Evolutionary conservation across 805 yeast species (phyloP).

Genomic region (Yamadazyma olivae): DNA sequence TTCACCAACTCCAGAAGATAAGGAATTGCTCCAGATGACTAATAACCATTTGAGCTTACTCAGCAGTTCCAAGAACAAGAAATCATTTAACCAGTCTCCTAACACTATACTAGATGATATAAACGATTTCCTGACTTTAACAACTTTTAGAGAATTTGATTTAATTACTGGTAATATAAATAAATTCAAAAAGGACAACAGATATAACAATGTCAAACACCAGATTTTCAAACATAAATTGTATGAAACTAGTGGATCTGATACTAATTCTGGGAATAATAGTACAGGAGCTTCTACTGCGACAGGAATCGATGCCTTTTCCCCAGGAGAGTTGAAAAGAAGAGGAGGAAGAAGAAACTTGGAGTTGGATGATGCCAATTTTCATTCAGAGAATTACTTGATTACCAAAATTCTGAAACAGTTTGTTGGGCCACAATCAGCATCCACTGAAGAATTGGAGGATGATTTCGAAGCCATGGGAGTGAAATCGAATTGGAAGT

Average conservation of each 20-base stretch:
- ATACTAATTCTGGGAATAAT: slow-evolving; percentile 26
- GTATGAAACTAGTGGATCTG: slow-evolving; percentile 44
- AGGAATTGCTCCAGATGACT: background rate
- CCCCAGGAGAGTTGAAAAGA: slow-evolving; percentile 19
- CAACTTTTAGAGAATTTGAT: slow-evolving; percentile 34
- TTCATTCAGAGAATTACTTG: slow-evolving; percentile 33
- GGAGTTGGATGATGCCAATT: slow-evolving; percentile 14
- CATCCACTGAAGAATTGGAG: slow-evolving; percentile 28
- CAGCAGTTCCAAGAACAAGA: background rate
- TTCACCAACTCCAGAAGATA: slow-evolving; percentile 2
- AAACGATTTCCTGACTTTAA: slow-evolving; percentile 42
- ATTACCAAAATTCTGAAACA: slow-evolving; percentile 43
- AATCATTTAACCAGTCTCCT: background rate
- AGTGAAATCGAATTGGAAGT: slow-evolving; percentile 32
- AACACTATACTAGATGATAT: slow-evolving; percentile 11
- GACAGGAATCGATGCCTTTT: slow-evolving; percentile 4
- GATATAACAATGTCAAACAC: slow-evolving; percentile 27
- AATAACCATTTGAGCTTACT: background rate
- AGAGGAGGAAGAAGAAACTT: slow-evolving; percentile 32
- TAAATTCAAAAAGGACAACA: slow-evolving; percentile 16
- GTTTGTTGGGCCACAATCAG: slow-evolving; percentile 37
- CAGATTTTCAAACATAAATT: slow-evolving; percentile 38
- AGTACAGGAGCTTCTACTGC: slow-evolving; percentile 4
- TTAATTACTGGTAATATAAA: slow-evolving; percentile 37
- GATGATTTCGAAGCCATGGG: slow-evolving; percentile 37